Base-by-base conservation (phyloP, 495 filamentous ascomycete species). In the Mytilinidion resinicola region DNA sequence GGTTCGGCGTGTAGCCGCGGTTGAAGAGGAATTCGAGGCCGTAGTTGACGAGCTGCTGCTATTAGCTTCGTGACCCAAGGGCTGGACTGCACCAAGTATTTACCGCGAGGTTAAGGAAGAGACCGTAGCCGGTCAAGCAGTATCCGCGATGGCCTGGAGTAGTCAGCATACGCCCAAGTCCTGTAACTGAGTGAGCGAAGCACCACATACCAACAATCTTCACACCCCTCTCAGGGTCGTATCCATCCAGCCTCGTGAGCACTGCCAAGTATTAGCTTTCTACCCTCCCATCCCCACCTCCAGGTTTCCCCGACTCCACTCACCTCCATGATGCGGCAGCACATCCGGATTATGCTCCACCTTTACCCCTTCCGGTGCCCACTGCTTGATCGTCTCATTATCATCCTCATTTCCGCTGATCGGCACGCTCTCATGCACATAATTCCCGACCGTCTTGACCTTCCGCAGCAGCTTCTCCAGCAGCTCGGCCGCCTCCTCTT, bases 341-440 rank as follows among this genome's bases (percentile, higher is more conserved):
- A 84, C 82, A 54, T 84, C 74, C 34, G 78, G 76, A 73, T 90
- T 90, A 66, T 88, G 82, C 53, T 87, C 78, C 6, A 68, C 47
- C 41, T 42, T 76, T 43, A 84, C 78, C 35, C 85, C 85, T 59
- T 86, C 81, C 2, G 92, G 91, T 4, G 82, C 80, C 91, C 91
- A 98, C 8, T 76, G 84, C 58, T 84, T 82, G 53, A 87, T 77
- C 2, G 92, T 61, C 44, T 74, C 72, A 70, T 98, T 98, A 75
- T 95, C 78, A 70, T 95, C 91, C 86, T 98, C 93, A 68, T 90
- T 89, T 67, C 93, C 81, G 73, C 85, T 90, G 51, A 96, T 72
- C n/a, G 91, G 93, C 11, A 97, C 93, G 1, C 85, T 86, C 20
- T 90, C 85, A 73, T 97, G 91, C 21, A 98, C 92, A 69, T 93